Base-by-base conservation (phyloP, 345 rosid genomes). In the Syzygium oleosum region DNA sequence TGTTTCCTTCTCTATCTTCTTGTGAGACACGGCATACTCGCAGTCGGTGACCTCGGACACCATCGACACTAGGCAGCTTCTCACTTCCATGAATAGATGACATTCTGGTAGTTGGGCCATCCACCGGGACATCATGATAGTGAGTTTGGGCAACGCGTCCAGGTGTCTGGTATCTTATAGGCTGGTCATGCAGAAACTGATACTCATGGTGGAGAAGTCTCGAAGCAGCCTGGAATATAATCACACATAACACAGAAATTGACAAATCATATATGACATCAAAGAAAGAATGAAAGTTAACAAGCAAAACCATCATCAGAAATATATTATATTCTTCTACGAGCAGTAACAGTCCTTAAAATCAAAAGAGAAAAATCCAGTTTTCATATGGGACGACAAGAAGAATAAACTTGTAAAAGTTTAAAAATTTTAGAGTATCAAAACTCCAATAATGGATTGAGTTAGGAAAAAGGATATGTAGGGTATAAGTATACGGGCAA, bases 111-210 rank as follows among this genome's bases (percentile, higher is more conserved):
- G 93, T 95, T 88, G 92, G 78, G 83, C 85, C 88, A 89, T 94
- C 97, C 89, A 89, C 93, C 5, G 91, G 92, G 25, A 89, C 79
- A 87, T 94, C 96, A 84, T 87, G 94, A 88, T 91, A 91, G 91
- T 93, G 94, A 88, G 94, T 91, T 86, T 93, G 95, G 52, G 91
- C 61, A 89, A 85, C 89, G 85, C 92, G 92, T 65, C 95, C 96
- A 90, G 89, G 91, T 51, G 90, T 52, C 85, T 94, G 94, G 89
- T 94, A 91, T 89, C 94, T 92, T 87, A 85, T 86, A 34, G 97
- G 90, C 73, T 91, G 95, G 34, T 98, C 98, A 85, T 92, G 94
- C 78, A 94, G 88, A 92, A 93, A 91, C 86, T 92, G 97, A 88
- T 96, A 93, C 85, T 94, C 97, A 86, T 94, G 95, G 88, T 91